Base-by-base conservation (phyloP, 768 basidiomycete species). In the Imleria badia region DNA sequence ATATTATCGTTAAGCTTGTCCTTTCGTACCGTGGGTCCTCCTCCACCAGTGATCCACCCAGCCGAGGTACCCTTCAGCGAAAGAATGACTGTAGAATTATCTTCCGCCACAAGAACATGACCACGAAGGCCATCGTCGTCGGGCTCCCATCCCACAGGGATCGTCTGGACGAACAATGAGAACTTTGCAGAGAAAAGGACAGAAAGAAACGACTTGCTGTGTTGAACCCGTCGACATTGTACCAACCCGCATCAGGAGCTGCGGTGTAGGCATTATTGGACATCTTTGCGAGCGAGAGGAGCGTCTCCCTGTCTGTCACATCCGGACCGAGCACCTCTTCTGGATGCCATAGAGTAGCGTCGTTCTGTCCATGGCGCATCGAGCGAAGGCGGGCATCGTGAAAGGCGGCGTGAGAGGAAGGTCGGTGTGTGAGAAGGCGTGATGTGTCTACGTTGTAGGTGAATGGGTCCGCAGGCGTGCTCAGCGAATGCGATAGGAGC, bases 1-100 rank as follows among this genome's bases (percentile, higher is more conserved):
- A 95, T 74, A 66, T 96, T 98, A 64, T 98, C 95, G 72, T 98
- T 98, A 54, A 87, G 72, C 73, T 94, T 96, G 76, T 98, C 96
- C 71, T 89, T 97, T 64, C 78, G 80, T 38, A 83, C 79, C 10
- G 95, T 97, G 13, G 90, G 86, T 6, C 94, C 93, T 3, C 89
- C 87, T 17, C 83, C 84, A 9, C 91, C 78, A 64, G 86, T 79
- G 10, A 87, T 76, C 72, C 73, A 74, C 11, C 78, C 78, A 2
- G 89, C 85, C 2, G 91, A 91, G 0, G 96, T 98, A n/a, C 96
- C 96, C 66, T 98, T 98, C 72, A 98, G 79, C 22, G 92, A 82
- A 50, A 98, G 77, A 29, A 97, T 76, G 22, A 98, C 90, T 0
- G 91, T 96, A 14, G 84, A 83, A 60, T 95, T 93, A 69, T 91